A percentile compares a stretch with the other conserved stretches of the same genome.
Conservation (phyloP, 1,284 basidiomycete genomes). For the Cutaneotrichosporon sp. region DNA sequence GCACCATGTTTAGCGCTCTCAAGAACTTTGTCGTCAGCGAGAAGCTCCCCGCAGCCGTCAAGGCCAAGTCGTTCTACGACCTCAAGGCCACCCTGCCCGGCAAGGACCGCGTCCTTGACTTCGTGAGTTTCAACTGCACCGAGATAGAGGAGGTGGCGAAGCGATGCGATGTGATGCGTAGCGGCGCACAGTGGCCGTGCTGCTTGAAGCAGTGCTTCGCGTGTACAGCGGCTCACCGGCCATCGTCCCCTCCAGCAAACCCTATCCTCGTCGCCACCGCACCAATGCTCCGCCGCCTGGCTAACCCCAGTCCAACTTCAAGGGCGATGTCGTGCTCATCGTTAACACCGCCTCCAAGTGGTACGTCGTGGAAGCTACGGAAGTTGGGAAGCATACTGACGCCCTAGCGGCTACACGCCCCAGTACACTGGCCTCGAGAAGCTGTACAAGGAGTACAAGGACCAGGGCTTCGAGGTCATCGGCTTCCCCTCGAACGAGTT, state of each 20-base stretch:
- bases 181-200: no score
- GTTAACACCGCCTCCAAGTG: slow-evolving; percentile 60
- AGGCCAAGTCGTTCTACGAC: slow-evolving; percentile 52
- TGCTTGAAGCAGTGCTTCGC: no score
- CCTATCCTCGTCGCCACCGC: no score
- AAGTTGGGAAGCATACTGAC: neutral
- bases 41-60: slow-evolving; percentile 34
- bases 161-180: no score
- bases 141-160: no score
- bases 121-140: slow-evolving; percentile 35
- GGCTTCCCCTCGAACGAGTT: slow-evolving; percentile 54
- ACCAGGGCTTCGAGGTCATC: slow-evolving; percentile 56
- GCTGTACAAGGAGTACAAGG: slow-evolving; percentile 57
- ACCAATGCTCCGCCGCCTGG: neutral
- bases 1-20: slow-evolving; percentile 20
- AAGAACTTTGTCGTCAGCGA: slow-evolving; percentile 29
- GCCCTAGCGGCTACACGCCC: slow-evolving; percentile 4
- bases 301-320: slow-evolving; percentile 38
- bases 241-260: no score
- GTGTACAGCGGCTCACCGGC: no score
- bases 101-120: slow-evolving; percentile 42
- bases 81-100: slow-evolving; percentile 53
- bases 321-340: slow-evolving; percentile 59
- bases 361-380: slow-evolving; percentile 39
- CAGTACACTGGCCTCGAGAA: slow-evolving; percentile 58